Evolutionary conservation across 1,284 basidiomycete species (phyloP).

Genomic region (Puccinia sorghi): DNA sequence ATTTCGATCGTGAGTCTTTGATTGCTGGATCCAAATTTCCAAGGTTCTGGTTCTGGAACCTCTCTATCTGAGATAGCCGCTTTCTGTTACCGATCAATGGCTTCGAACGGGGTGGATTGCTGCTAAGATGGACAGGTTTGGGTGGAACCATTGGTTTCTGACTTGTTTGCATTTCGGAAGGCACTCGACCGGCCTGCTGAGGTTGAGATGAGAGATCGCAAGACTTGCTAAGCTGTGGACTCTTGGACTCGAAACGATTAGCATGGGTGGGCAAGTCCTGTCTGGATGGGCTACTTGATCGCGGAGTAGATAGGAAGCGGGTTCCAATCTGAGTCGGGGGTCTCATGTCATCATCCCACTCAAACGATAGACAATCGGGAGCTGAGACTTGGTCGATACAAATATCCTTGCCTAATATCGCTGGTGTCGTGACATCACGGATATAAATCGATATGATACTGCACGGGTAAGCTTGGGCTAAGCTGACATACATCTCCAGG

Average conservation of each 20-base stretch:
- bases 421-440: conserved; percentile 54
- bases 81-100: neutral
- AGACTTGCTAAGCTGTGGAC: conserved; percentile 2
- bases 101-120: neutral
- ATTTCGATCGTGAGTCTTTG: neutral
- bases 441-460: conserved; percentile 56
- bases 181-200: neutral
- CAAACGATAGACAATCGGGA: neutral
- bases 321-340: neutral
- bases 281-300: neutral
- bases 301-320: neutral
- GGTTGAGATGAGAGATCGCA: neutral
- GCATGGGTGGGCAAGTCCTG: no score
- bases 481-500: conserved; percentile 56
- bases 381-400: neutral
- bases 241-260: neutral
- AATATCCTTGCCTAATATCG: neutral
- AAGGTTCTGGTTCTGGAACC: neutral
- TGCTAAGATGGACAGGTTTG: conserved; percentile 20
- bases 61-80: neutral
- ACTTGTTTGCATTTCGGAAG: neutral
- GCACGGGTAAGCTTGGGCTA: conserved; percentile 54
- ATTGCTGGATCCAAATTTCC: neutral
- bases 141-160: conserved; percentile 11
- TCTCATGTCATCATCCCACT: neutral